Evolutionary conservation across 202 grass and related monocot species (phyloP), one percentile per base, ranked within the genome.

Genomic region (Musa balbisiana): DNA sequence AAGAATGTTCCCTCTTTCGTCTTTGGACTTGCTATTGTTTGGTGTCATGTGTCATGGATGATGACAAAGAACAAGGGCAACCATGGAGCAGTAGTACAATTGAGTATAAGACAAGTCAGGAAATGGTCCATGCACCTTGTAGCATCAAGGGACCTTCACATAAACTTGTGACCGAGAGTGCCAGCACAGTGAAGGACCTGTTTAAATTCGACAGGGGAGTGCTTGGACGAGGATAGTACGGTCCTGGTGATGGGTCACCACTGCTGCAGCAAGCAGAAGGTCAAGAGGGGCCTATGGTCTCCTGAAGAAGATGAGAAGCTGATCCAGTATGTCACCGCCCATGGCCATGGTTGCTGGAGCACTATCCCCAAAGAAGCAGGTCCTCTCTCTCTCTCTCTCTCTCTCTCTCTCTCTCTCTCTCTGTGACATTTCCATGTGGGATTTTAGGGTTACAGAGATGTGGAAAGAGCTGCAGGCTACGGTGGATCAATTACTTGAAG

Each of bases 181-280:
- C 33, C 33, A 8, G 33, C 33, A 43, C 5, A 43, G 33, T 43
- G 33, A 8, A 20, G 3, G 20, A 11, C 21, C n/a, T 10, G 9
- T 11, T 26, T 26, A 24, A 22, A 62, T 15, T 3, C 12, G 63
- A n/a, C 1, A 11, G 4, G 21, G 2, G 23, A 66, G 6, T 11
- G 22, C 3, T 21, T 15, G n/a, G 21, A 56, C 14, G 1, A 25
- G 24, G n/a, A 26, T 24, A 24, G 21, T 13, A 25, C 5, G 58
- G 5, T 3, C 17, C 58, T 15, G 14, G 22, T 12, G 1, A 97
- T 97, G 93, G 90, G 93, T 84, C 93, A 97, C 73, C 88, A 86
- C 78, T 97, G 93, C 80, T 97, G 93, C 82, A 93, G 84, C 90
- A 97, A 97, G 88, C 93, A 97, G 83, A 97, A 91, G 93, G 93